A percentile compares a stretch with the other conserved stretches of the same genome.
Evolutionary conservation across 2,329 filamentous ascomycete genomes (phyloP).

Genomic region (Coniochaeta sp.): DNA sequence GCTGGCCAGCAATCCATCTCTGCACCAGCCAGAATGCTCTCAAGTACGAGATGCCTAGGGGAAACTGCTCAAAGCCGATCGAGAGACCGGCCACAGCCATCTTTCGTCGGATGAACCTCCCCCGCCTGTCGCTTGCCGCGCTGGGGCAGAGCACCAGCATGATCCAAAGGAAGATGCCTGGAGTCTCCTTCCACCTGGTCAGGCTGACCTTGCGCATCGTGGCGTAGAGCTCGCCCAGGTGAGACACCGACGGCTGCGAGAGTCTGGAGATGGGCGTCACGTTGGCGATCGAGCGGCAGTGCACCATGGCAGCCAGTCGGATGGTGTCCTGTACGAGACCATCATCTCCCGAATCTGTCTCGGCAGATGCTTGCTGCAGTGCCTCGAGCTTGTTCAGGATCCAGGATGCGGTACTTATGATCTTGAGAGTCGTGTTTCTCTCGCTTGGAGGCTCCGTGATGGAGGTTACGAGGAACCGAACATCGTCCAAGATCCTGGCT

Average conservation of each 20-base stretch:
- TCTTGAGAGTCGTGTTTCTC: background rate
- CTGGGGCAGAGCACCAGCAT: constrained; percentile 18
- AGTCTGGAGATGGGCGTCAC: constrained; percentile 17
- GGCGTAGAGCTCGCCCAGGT: constrained; percentile 14
- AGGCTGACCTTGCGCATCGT: constrained; percentile 17
- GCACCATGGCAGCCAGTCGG: constrained; percentile 16
- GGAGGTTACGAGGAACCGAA: background rate
- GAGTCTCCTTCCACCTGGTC: constrained; percentile 20
- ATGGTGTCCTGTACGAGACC: constrained; percentile 16
- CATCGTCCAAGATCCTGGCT: background rate
- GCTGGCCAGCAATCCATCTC: constrained; percentile 16
- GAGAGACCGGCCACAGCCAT: constrained; percentile 18
- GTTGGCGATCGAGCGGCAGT: constrained; percentile 17
- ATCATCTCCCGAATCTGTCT: background rate
- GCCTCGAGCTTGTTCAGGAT: constrained; percentile 1
- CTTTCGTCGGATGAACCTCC: constrained; percentile 21
- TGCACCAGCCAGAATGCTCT: constrained; percentile 19
- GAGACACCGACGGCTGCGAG: constrained; percentile 6
- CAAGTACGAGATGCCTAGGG: constrained; percentile 16
- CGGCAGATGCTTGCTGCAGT: background rate
- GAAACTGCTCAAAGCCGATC: constrained; percentile 19
- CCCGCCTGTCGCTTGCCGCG: constrained; percentile 15
- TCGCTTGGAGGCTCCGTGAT: background rate
- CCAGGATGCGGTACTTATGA: background rate
- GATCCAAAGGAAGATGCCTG: constrained; percentile 23